Conservation (phyloP, 2,329 filamentous ascomycete species). For the Aspergillus brasiliensis region DNA sequence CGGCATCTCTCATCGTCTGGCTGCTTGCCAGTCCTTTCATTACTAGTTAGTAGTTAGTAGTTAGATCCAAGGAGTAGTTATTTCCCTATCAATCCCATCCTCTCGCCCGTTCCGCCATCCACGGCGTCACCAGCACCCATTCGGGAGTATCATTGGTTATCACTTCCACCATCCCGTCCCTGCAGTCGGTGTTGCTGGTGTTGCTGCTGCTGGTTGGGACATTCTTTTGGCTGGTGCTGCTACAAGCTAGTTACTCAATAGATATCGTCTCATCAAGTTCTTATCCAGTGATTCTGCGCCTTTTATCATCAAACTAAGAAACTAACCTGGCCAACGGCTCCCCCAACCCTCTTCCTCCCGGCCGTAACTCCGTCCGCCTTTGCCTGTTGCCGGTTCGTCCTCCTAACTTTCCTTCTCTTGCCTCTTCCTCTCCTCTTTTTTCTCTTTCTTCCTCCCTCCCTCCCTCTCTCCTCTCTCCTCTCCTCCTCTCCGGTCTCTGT, state of each 20-base stretch:
- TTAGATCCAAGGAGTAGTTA: too few relatives aligned
- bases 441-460: slow-evolving; percentile 12
- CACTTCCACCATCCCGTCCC: neutral
- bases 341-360: slow-evolving; percentile 1
- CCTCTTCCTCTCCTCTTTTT: neutral
- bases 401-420: slow-evolving; percentile 1
- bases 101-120: slow-evolving; percentile 21
- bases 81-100: neutral
- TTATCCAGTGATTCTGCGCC: neutral
- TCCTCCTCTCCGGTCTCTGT: slow-evolving; percentile 12
- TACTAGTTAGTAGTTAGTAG: too few relatives aligned
- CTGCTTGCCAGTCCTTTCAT: neutral
- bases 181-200: neutral
- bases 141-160: slow-evolving; percentile 5
- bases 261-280: too few relatives aligned
- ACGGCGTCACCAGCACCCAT: slow-evolving; percentile 4
- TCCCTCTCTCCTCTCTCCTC: slow-evolving; percentile 9
- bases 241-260: too few relatives aligned
- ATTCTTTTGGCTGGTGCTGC: too few relatives aligned
- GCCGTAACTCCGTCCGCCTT: neutral
- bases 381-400: neutral
- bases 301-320: neutral
- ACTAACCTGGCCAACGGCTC: slow-evolving; percentile 1
- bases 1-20: slow-evolving; percentile 1
- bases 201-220: neutral